These are phyloP conservation scores for Fragilaria crotonensis DNA, from an alignment of 108 stramenopile genomes.

Conservation along the genomic window DNA sequence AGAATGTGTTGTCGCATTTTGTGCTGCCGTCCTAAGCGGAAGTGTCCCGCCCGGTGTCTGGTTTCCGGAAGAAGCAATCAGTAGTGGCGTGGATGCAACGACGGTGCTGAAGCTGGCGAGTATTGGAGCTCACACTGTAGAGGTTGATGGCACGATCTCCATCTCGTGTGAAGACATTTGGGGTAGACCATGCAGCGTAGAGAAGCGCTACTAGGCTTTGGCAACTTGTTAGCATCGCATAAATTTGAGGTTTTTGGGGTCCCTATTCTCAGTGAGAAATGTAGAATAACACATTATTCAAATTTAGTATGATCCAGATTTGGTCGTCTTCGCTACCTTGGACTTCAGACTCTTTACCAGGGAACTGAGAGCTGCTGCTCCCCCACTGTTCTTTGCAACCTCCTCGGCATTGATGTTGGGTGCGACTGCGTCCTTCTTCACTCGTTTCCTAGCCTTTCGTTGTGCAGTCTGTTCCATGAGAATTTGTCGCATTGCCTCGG, in stretches of 20 bases:
- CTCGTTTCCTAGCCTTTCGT: conserved; percentile 61
- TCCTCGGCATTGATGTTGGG: conserved; percentile 22
- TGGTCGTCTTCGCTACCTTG: conserved; percentile 30
- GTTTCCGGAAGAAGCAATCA: conserved; percentile 63
- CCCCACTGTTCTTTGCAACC: conserved; percentile 10
- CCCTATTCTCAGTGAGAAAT: too few species aligned
- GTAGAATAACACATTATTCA: too few species aligned
- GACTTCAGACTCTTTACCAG: conserved; percentile 55
- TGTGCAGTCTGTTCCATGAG: conserved; percentile 72
- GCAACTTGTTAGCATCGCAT: too few species aligned
- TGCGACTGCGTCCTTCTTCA: conserved; percentile 12
- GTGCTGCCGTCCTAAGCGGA: conserved; percentile 36
- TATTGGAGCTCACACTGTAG: conserved; percentile 36
- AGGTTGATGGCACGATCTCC: conserved; percentile 16
- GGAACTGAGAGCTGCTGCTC: conserved; percentile 44
- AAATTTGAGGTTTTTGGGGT: too few species aligned
- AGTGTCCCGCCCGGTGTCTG: conserved; percentile 51
- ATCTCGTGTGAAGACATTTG: conserved; percentile 15
- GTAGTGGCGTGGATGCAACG: conserved; percentile 11
- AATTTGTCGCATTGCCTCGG: conserved; percentile 82
- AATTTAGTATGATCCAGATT: too few species aligned
- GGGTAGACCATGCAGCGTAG: conserved; percentile 1
- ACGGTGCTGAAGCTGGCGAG: conserved; percentile 30
- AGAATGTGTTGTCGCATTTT: conserved; percentile 70
- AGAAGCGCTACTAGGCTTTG: too few species aligned